phyloP scores from a whole-genome alignment of 2,329 filamentous ascomycete species.

The Penicillium sp. region DNA sequence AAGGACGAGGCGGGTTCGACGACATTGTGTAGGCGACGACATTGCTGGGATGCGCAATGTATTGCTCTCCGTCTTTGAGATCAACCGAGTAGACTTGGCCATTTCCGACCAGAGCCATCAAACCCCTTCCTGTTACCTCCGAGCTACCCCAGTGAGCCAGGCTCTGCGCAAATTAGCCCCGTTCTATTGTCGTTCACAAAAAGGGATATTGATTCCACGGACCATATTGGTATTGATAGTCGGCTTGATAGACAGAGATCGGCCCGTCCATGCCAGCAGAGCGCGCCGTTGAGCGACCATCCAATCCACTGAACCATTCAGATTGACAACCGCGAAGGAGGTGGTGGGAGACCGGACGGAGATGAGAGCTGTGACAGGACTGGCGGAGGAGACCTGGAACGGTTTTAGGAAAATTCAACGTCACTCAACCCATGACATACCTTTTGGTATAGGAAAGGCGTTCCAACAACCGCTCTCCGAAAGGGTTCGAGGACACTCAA shows the following conservation, averaged over 20 bases:
- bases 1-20: constrained; percentile 68
- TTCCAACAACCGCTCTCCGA: constrained; percentile 69
- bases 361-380: constrained; percentile 80
- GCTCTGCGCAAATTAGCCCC: constrained; percentile 49
- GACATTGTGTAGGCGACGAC: constrained; percentile 84
- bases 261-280: constrained; percentile 92
- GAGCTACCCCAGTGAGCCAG: constrained; percentile 89
- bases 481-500: constrained; percentile 81
- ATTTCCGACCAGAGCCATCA: constrained; percentile 76
- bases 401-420: constrained; percentile 9
- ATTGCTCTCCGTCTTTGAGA: constrained; percentile 76
- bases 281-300: constrained; percentile 82
- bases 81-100: constrained; percentile 86
- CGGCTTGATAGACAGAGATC: constrained; percentile 70
- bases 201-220: too few relatives aligned
- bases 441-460: constrained; percentile 90
- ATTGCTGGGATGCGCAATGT: constrained; percentile 83
- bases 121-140: constrained; percentile 76
- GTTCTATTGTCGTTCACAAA: too few relatives aligned
- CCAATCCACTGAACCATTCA: constrained; percentile 95
- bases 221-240: constrained; percentile 67
- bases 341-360: constrained; percentile 80
- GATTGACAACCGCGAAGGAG: constrained; percentile 77
- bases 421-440: constrained; percentile 21
- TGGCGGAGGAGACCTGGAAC: constrained; percentile 69